phyloP scores from a whole-genome alignment of 1,284 basidiomycete species.

The Puccinia hordei region DNA sequence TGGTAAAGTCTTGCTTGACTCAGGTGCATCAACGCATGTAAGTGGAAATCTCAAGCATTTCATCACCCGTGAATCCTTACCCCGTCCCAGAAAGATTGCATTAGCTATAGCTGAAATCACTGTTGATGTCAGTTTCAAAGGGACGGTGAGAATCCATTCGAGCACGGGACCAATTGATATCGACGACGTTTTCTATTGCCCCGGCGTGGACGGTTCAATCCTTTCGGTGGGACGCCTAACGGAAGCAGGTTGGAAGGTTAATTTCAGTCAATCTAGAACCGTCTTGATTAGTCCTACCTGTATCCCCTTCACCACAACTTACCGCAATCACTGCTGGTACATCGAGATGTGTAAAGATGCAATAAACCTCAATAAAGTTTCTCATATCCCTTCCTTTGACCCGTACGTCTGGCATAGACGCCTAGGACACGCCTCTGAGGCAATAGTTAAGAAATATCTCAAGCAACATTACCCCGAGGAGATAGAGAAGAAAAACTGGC shows the following conservation, averaged over 20 bases:
- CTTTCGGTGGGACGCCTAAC: background rate
- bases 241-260: background rate
- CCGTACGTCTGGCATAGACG: background rate
- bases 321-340: constrained; percentile 11
- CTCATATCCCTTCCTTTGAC: background rate
- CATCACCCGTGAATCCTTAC: background rate
- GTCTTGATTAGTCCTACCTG: background rate
- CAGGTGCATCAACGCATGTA: constrained; percentile 4
- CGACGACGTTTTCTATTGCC: constrained; percentile 4
- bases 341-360: background rate
- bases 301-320: background rate
- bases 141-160: background rate
- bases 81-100: background rate
- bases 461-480: background rate
- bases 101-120: background rate
- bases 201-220: background rate
- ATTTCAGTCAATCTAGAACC: background rate
- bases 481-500: background rate
- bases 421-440: background rate
- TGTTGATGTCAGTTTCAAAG: background rate
- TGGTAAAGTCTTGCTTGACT: background rate
- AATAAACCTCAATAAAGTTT: background rate
- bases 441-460: background rate
- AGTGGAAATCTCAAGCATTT: background rate
- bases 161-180: background rate